Conservation (phyloP, 139 green algal species). For the Coelastrella sp. region DNA sequence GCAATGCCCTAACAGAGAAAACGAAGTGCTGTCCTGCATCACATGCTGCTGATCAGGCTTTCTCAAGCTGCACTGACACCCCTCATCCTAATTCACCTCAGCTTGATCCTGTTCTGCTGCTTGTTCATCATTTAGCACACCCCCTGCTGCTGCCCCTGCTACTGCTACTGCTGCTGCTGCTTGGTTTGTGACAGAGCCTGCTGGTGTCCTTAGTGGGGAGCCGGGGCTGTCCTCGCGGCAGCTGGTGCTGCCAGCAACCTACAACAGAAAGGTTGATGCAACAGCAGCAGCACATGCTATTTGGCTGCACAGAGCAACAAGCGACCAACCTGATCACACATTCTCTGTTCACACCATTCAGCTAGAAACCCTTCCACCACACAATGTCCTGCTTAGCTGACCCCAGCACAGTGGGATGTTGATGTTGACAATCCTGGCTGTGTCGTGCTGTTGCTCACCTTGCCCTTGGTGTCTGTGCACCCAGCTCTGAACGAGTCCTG, state of each 20-base stretch:
- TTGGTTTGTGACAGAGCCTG: neutral
- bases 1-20: too few species aligned
- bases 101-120: constrained; percentile 16
- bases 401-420: too few species aligned
- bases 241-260: neutral
- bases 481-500: constrained; percentile 40
- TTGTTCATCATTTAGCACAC: constrained; percentile 6
- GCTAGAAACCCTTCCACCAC: too few species aligned
- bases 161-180: constrained; percentile 27
- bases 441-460: neutral
- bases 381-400: neutral
- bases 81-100: neutral
- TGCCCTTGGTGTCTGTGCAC: constrained; percentile 9
- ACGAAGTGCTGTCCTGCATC: neutral
- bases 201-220: neutral
- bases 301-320: too few species aligned
- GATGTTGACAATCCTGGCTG: neutral
- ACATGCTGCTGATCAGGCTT: neutral
- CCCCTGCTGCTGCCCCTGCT: neutral
- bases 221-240: constrained; percentile 28
- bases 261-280: too few species aligned
- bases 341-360: too few species aligned
- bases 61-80: neutral
- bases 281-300: neutral
- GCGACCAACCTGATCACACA: too few species aligned